phyloP scores from a whole-genome alignment of 78 protist genomes.

The Tieghemostelium lacteum region DNA sequence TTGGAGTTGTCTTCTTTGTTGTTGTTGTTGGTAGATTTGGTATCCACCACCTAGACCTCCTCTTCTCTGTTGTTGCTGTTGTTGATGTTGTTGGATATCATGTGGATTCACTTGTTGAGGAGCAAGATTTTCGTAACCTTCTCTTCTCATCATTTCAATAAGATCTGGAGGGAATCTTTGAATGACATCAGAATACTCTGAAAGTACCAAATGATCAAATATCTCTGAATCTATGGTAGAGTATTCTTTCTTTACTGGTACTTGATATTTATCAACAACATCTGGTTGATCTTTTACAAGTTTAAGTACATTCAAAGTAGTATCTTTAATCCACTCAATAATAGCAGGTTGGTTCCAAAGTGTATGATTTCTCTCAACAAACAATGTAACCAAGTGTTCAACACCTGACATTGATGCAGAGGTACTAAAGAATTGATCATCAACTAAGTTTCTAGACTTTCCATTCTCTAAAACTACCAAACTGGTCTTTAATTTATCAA shows the following conservation, averaged over 20 bases:
- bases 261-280: background rate
- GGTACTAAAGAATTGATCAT: constrained; percentile 19
- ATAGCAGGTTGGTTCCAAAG: constrained; percentile 29
- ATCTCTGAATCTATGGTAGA: constrained; percentile 23
- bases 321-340: constrained; percentile 40
- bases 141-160: constrained; percentile 44
- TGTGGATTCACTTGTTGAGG: too few relatives aligned
- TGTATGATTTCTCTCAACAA: constrained; percentile 57
- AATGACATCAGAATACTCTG: constrained; percentile 64
- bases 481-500: constrained; percentile 32
- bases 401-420: constrained; percentile 6
- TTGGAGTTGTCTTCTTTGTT: constrained; percentile 23
- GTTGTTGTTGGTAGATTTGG: constrained; percentile 34
- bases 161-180: constrained; percentile 66
- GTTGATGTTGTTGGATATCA: constrained; percentile 36
- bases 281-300: background rate
- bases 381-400: constrained; percentile 48
- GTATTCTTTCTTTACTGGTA: constrained; percentile 22
- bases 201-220: constrained; percentile 42
- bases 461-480: background rate
- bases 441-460: background rate
- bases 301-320: background rate
- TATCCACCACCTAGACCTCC: constrained; percentile 61
- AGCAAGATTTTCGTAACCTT: constrained; percentile 49
- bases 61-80: constrained; percentile 18